A percentile compares a stretch with the other conserved stretches of the same genome.
These are phyloP conservation scores for Ceratocystis huliohia DNA, from an alignment of 2,329 filamentous ascomycete genomes.

Conservation along the genomic window DNA sequence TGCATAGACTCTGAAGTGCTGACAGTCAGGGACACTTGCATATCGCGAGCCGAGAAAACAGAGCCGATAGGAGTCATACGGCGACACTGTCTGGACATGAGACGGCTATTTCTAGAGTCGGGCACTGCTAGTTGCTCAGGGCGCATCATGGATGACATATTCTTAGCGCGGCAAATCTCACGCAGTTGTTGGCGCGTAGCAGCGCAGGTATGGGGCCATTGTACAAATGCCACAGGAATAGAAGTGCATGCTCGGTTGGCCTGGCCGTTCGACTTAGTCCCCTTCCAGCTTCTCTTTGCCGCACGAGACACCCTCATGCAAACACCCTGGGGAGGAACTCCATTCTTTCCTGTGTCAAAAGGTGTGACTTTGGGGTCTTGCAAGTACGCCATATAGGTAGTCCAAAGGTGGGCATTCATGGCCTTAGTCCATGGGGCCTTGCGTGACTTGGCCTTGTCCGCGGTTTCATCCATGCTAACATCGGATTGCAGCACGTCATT, in stretches of 20 bases:
- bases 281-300: conserved; percentile 54
- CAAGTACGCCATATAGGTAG: conserved; percentile 50
- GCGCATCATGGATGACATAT: conserved; percentile 33
- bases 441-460: conserved; percentile 28
- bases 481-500: conserved; percentile 12
- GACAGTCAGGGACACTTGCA: conserved; percentile 49
- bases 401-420: conserved; percentile 55
- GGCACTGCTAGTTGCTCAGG: conserved; percentile 38
- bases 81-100: conserved; percentile 37
- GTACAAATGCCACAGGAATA: conserved; percentile 21
- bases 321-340: conserved; percentile 52
- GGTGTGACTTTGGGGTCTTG: conserved; percentile 56
- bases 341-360: conserved; percentile 49
- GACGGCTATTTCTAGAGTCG: conserved; percentile 42
- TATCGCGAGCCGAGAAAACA: conserved; percentile 47
- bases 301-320: conserved; percentile 53
- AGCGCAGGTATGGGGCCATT: conserved; percentile 52
- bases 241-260: background rate
- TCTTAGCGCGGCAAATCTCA: conserved; percentile 48
- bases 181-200: conserved; percentile 50
- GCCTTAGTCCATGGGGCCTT: conserved; percentile 51
- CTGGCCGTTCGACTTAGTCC: conserved; percentile 33
- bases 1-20: conserved; percentile 56
- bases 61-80: conserved; percentile 37
- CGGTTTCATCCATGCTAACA: conserved; percentile 13